Base-by-base conservation (phyloP, 108 stramenopile genomes). In the Cyclotella cryptica region DNA sequence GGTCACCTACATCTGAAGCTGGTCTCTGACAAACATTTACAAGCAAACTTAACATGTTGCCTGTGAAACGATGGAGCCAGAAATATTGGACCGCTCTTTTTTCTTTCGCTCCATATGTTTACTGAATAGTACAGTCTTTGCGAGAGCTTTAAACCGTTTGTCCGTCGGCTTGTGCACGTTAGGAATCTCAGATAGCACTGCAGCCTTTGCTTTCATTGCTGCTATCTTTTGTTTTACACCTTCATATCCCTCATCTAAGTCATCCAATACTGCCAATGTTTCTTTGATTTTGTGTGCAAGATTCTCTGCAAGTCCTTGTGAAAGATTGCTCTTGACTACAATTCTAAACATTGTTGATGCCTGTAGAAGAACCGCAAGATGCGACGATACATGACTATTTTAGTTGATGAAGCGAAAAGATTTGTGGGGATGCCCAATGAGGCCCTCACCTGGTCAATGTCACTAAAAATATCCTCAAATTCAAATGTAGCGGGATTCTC, bases 271-370 rank as follows among this genome's bases (percentile, higher is more conserved):
- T 21, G 19, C 6, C n/a, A 77, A 18, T 19, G 59, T 57, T 28
- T 77, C 59, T 24, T 62, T 55, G 43, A 77, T 59, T 14, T 77
- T 68, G 0, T 47, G 42, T 15, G 76, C 47, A 19, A 84, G 66
- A 21, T 84, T 72, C 41, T 79, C 63, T 13, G 78, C 78, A 39
- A 84, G 72, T 28, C 41, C 46, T 11, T 47, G 57, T n/a, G 83
- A 79, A 24, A 79, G 44, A 18, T 84, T 84, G 35, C 71, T 73
- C 42, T 84, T 84, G 45, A 79, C 71, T 18, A 84, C 83, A 43
- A 84, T 77, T 14, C 77, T 72, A 43, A 84, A 84, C 83, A 84
- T 84, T 10, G 78, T 78, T 30, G 72, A 62, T 62, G 60, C 60
- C 60, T 62, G 24, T 8, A 62, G 55, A 62, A 62, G 30, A 39